Evolutionary conservation across 768 basidiomycete genomes (phyloP).

Genomic region (Gloeophyllum trabeum): DNA sequence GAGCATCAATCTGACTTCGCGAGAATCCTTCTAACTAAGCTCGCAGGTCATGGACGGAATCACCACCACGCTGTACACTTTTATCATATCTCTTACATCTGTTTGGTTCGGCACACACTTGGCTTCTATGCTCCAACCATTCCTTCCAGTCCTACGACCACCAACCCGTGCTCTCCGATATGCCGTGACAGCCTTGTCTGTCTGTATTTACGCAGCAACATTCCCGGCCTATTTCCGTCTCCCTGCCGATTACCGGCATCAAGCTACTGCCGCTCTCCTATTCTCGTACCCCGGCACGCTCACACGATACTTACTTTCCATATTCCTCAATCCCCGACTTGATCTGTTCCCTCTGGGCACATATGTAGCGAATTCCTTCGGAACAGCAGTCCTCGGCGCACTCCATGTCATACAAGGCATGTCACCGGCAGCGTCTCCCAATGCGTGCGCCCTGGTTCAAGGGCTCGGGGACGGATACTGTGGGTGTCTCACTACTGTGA

Average conservation of each 20-base stretch:
- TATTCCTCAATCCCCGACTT: constrained; percentile 53
- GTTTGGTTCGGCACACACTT: constrained; percentile 65
- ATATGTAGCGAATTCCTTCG: constrained; percentile 60
- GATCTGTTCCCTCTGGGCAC: constrained; percentile 70
- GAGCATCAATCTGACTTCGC: constrained; percentile 16
- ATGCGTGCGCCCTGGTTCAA: constrained; percentile 63
- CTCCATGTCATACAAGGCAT: constrained; percentile 63
- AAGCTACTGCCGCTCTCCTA: constrained; percentile 78
- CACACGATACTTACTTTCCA: constrained; percentile 70
- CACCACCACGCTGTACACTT: constrained; percentile 68
- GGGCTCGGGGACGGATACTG: constrained; percentile 89
- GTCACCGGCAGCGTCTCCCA: constrained; percentile 27
- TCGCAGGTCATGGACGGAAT: constrained; percentile 79
- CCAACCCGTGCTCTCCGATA: constrained; percentile 36
- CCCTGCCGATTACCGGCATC: constrained; percentile 54
- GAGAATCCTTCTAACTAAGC: constrained; percentile 2
- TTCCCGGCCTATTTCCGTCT: constrained; percentile 74
- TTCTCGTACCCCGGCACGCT: constrained; percentile 87
- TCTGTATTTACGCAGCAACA: constrained; percentile 63
- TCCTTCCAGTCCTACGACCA: constrained; percentile 28
- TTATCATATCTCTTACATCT: constrained; percentile 67
- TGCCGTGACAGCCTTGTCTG: constrained; percentile 37
- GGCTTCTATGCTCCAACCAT: constrained; percentile 28
- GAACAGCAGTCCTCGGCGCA: constrained; percentile 73
- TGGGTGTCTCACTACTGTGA: constrained; percentile 89